phyloP scores from a whole-genome alignment of 2,329 filamentous ascomycete species.

The Fusarium ambrosium region DNA sequence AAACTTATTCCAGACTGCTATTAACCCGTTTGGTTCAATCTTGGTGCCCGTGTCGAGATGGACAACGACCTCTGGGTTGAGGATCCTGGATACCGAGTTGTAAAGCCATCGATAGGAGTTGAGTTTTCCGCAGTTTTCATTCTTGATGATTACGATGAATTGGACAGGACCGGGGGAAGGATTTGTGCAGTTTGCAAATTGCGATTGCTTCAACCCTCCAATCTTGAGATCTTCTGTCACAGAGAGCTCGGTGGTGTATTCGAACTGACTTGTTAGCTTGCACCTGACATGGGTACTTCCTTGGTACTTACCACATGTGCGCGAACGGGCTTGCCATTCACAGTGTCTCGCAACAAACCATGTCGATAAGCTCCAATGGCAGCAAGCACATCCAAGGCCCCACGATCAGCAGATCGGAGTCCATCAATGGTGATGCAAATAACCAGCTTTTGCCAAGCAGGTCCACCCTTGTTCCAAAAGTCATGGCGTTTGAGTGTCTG shows the following conservation, averaged over 20 bases:
- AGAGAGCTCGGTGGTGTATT: conserved; percentile 67
- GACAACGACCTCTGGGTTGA: neutral
- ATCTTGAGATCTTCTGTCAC: neutral
- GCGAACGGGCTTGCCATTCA: conserved; percentile 93
- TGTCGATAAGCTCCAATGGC: conserved; percentile 97
- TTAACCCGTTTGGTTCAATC: accelerated
- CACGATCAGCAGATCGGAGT: conserved; percentile 96
- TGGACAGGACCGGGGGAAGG: neutral
- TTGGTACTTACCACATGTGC: conserved; percentile 74
- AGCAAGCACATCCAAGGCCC: conserved; percentile 88
- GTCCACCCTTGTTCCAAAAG: conserved; percentile 98
- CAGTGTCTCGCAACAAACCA: conserved; percentile 96
- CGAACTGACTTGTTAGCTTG: conserved; percentile 66
- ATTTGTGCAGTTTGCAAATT: neutral
- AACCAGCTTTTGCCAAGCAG: conserved; percentile 98
- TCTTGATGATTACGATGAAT: neutral
- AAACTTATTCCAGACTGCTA: conserved; percentile 5
- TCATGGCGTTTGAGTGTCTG: conserved; percentile 97
- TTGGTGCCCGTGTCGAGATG: neutral
- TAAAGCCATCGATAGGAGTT: conserved; percentile 16
- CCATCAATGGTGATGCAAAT: conserved; percentile 96
- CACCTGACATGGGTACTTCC: too few relatives aligned
- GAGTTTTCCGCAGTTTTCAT: conserved; percentile 7
- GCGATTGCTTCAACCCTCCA: neutral
- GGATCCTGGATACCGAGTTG: neutral